A percentile compares a stretch with the other conserved stretches of the same genome.
Evolutionary conservation across 345 rosid genomes (phyloP).

Genomic region (Pelargonium nanum): DNA sequence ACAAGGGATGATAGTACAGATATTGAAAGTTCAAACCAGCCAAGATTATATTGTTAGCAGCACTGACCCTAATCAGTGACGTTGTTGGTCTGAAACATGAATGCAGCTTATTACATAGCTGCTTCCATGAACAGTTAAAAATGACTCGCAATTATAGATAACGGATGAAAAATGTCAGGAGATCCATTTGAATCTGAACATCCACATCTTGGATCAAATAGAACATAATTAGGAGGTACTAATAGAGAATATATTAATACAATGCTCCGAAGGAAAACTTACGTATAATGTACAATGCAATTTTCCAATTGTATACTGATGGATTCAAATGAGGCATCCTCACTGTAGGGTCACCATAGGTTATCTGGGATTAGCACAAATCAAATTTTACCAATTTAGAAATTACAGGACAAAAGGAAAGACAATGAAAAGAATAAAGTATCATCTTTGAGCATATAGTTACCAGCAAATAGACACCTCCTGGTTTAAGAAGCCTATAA

Average conservation of each 20-base stretch:
- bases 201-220: no score
- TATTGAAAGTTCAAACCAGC: no score
- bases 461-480: slow-evolving; percentile 91
- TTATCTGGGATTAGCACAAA: slow-evolving; percentile 46
- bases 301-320: slow-evolving; percentile 58
- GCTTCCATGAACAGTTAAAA: neutral
- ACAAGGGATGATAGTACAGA: no score
- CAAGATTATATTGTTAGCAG: neutral
- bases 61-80: neutral
- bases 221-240: no score
- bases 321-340: slow-evolving; percentile 79
- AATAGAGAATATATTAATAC: neutral
- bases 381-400: slow-evolving; percentile 5
- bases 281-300: slow-evolving; percentile 67
- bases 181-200: neutral
- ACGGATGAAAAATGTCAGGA: slow-evolving; percentile 1
- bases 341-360: slow-evolving; percentile 86
- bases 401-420: slow-evolving; percentile 2
- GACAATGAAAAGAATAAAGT: slow-evolving; percentile 2
- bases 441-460: slow-evolving; percentile 10
- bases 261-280: slow-evolving; percentile 21
- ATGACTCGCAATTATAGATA: no score
- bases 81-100: no score
- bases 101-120: neutral
- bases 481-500: slow-evolving; percentile 76